Evolutionary conservation across 1,284 basidiomycete genomes (phyloP).

Genomic region (Salmacisia buchloeana): DNA sequence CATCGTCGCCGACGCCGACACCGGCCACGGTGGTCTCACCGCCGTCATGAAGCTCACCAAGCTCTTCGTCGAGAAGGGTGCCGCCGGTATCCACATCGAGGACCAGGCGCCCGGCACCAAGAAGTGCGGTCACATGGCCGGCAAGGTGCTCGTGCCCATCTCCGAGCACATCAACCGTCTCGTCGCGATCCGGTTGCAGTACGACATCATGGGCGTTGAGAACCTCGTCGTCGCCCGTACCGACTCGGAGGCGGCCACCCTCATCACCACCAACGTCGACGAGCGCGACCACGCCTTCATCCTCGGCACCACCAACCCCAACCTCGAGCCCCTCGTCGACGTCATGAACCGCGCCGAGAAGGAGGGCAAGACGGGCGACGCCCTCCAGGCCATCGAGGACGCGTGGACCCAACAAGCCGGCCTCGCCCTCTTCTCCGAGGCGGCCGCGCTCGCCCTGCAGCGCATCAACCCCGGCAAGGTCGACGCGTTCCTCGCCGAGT

Average conservation of each 20-base stretch:
- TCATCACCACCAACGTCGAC: slow-evolving; percentile 95
- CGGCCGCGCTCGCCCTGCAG: slow-evolving; percentile 67
- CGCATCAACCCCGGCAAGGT: slow-evolving; percentile 58
- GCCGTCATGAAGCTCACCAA: slow-evolving; percentile 95
- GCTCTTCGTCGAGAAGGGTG: slow-evolving; percentile 83
- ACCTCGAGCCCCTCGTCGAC: slow-evolving; percentile 64
- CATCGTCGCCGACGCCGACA: slow-evolving; percentile 54
- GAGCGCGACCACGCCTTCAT: slow-evolving; percentile 94
- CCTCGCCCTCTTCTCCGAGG: slow-evolving; percentile 71
- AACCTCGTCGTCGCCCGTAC: slow-evolving; percentile 71
- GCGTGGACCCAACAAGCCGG: slow-evolving; percentile 73
- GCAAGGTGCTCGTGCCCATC: slow-evolving; percentile 66
- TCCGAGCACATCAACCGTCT: slow-evolving; percentile 74
- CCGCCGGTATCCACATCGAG: slow-evolving; percentile 80
- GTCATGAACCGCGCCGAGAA: slow-evolving; percentile 80
- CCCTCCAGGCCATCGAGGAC: slow-evolving; percentile 81
- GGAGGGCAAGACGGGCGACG: slow-evolving; percentile 70
- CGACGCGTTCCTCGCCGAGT: slow-evolving; percentile 61
- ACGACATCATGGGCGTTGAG: slow-evolving; percentile 72
- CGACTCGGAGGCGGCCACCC: slow-evolving; percentile 83
- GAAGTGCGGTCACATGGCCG: slow-evolving; percentile 64
- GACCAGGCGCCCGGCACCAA: slow-evolving; percentile 82
- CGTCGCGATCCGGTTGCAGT: slow-evolving; percentile 70
- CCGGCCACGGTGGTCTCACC: slow-evolving; percentile 81
- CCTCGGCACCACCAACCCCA: slow-evolving; percentile 78